A percentile compares a stretch with the other conserved stretches of the same genome.
Evolutionary conservation across 495 filamentous ascomycete genomes (phyloP).

Genomic region (Trichoderma virens): DNA sequence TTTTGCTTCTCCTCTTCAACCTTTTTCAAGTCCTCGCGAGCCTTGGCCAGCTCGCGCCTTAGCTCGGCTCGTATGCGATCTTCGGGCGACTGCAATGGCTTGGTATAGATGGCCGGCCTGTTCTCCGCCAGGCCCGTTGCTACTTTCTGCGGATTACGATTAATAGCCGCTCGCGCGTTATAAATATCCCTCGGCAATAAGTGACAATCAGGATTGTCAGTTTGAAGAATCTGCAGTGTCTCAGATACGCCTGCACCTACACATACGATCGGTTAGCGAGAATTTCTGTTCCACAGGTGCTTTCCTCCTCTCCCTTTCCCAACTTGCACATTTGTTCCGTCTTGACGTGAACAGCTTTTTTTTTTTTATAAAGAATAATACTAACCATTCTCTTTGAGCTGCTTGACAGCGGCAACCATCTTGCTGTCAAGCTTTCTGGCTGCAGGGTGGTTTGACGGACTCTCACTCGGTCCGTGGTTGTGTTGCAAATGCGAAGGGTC

Average conservation of each 20-base stretch:
- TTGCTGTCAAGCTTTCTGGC: constrained; percentile 50
- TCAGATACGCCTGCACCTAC: constrained; percentile 47
- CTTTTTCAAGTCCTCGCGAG: constrained; percentile 41
- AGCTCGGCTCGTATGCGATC: constrained; percentile 48
- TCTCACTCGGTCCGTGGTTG: constrained; percentile 50
- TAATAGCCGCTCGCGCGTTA: constrained; percentile 50
- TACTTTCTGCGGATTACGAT: constrained; percentile 48
- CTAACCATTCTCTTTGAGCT: constrained; percentile 46
- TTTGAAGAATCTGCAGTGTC: constrained; percentile 48
- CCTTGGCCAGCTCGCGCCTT: constrained; percentile 40
- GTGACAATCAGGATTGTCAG: constrained; percentile 45
- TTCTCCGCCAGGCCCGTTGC: constrained; percentile 41
- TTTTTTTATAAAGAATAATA: constrained; percentile 7
- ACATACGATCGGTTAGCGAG: constrained; percentile 36
- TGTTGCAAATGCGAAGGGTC: constrained; percentile 41
- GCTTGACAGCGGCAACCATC: constrained; percentile 49
- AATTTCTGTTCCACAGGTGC: constrained; percentile 44
- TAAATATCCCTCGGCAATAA: constrained; percentile 50
- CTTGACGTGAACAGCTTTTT: constrained; percentile 23
- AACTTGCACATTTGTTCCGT: no score
- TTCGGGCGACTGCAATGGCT: constrained; percentile 46
- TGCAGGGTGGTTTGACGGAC: constrained; percentile 46
- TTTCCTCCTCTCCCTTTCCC: constrained; percentile 50
- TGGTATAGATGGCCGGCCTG: constrained; percentile 48
- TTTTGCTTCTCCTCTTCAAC: constrained; percentile 36